A percentile compares a stretch with the other conserved stretches of the same genome.
These are phyloP conservation scores for Spergularia marina DNA, from an alignment of 148 eudicot genomes.

Conservation along the genomic window DNA sequence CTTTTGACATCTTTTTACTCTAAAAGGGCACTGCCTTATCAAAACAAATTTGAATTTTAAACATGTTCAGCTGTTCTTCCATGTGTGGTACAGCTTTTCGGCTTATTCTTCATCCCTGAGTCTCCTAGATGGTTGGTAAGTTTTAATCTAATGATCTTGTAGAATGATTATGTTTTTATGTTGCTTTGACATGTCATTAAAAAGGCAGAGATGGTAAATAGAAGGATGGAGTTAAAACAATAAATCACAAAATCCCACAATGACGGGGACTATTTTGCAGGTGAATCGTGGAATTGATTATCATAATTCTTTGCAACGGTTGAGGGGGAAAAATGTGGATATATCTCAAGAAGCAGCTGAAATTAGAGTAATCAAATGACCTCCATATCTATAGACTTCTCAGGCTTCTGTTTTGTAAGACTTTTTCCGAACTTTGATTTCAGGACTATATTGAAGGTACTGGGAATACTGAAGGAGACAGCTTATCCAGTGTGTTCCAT, in stretches of 20 bases:
- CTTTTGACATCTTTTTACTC: background rate
- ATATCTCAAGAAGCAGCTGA: constrained; percentile 33
- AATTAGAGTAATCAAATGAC: constrained; percentile 16
- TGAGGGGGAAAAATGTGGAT: constrained; percentile 27
- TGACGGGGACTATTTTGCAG: constrained; percentile 18
- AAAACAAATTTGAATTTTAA: background rate
- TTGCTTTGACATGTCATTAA: background rate
- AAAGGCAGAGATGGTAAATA: background rate
- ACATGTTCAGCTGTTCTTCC: constrained; percentile 46
- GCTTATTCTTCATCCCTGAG: constrained; percentile 46
- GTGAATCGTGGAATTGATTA: constrained; percentile 15
- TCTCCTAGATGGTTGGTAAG: constrained; percentile 67
- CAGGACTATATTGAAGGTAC: constrained; percentile 30
- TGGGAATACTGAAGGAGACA: constrained; percentile 12
- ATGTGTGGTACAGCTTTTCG: constrained; percentile 42
- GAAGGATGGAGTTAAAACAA: background rate
- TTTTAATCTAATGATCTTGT: background rate
- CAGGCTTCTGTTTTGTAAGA: background rate
- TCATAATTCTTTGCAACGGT: constrained; percentile 16
- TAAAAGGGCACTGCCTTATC: background rate
- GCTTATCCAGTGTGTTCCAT: constrained; percentile 26
- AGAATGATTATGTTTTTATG: background rate
- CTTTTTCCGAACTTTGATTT: background rate
- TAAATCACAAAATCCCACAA: background rate
- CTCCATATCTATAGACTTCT: background rate